These are phyloP conservation scores for Voacanga thouarsii DNA, from an alignment of 257 asterid genomes.

Conservation along the genomic window DNA sequence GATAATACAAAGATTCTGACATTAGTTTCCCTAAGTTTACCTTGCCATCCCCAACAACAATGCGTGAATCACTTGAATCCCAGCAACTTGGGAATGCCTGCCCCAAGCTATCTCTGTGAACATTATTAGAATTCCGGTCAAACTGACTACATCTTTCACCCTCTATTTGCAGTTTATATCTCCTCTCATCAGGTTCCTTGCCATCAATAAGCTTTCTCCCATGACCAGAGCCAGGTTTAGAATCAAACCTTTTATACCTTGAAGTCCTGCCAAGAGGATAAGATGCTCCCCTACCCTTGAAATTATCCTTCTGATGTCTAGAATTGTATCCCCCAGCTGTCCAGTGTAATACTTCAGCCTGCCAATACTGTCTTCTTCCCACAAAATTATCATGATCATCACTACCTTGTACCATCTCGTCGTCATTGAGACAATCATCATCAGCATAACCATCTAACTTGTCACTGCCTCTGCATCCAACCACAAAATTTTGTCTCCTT, in stretches of 20 bases:
- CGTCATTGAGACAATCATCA: slow-evolving; percentile 3
- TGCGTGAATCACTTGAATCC: slow-evolving; percentile 42
- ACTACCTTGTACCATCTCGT: slow-evolving; percentile 21
- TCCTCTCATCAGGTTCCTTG: slow-evolving; percentile 27
- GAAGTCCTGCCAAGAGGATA: slow-evolving; percentile 27
- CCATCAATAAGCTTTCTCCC: slow-evolving; percentile 26
- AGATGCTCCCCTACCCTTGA: slow-evolving; percentile 26
- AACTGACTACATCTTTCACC: slow-evolving; percentile 25
- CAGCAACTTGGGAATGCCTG: slow-evolving; percentile 29
- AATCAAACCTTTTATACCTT: slow-evolving; percentile 27
- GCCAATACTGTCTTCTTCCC: slow-evolving; percentile 31
- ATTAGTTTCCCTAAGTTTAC: slow-evolving; percentile 43
- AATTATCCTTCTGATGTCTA: slow-evolving; percentile 26
- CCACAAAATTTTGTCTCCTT: slow-evolving; percentile 28
- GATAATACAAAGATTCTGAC: slow-evolving; percentile 30
- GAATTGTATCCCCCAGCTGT: slow-evolving; percentile 23
- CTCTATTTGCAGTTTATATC: slow-evolving; percentile 28
- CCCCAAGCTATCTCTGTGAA: slow-evolving; percentile 25
- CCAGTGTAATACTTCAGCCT: slow-evolving; percentile 33
- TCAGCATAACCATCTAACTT: slow-evolving; percentile 18
- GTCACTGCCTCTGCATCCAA: slow-evolving; percentile 25
- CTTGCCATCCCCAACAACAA: slow-evolving; percentile 48
- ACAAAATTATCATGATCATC: slow-evolving; percentile 28
- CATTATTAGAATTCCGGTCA: slow-evolving; percentile 25
- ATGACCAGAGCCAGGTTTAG: slow-evolving; percentile 26